Evolutionary conservation across 106 monocot genomes (phyloP).

Genomic region (Platanthera zijinensis): DNA sequence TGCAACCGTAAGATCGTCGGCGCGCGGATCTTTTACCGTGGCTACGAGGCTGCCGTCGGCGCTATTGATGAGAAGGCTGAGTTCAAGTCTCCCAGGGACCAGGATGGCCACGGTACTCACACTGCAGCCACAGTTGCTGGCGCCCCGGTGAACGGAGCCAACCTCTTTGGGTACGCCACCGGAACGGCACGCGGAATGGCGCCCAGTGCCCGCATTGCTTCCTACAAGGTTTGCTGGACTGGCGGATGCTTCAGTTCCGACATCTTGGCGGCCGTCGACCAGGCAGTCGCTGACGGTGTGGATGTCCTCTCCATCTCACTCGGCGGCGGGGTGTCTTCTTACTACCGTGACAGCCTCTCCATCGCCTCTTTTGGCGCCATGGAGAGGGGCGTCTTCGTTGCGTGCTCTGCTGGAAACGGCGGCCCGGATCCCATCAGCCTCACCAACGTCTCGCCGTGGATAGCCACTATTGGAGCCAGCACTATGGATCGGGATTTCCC

Average conservation of each 20-base stretch:
- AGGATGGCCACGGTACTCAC: conserved; percentile 95
- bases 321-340: conserved; percentile 71
- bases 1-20: conserved; percentile 83
- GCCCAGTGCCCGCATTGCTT: conserved; percentile 61
- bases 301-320: conserved; percentile 89
- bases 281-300: conserved; percentile 73
- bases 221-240: conserved; percentile 87
- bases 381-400: conserved; percentile 85
- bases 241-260: conserved; percentile 90
- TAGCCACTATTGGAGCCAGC: conserved; percentile 70
- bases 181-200: conserved; percentile 89
- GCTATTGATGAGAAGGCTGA: conserved; percentile 49
- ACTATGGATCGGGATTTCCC: conserved; percentile 88
- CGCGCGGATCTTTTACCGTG: conserved; percentile 67
- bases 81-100: conserved; percentile 70
- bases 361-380: conserved; percentile 68
- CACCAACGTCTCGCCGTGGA: conserved; percentile 85
- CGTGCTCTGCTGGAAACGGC: conserved; percentile 80
- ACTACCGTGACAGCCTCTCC: conserved; percentile 65
- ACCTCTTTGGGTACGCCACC: conserved; percentile 56
- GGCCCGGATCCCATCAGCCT: conserved; percentile 76
- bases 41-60: conserved; percentile 71
- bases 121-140: conserved; percentile 79
- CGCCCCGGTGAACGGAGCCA: conserved; percentile 43
- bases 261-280: conserved; percentile 72